Conservation (phyloP, 768 basidiomycete species). For the Amanita thiersii region DNA sequence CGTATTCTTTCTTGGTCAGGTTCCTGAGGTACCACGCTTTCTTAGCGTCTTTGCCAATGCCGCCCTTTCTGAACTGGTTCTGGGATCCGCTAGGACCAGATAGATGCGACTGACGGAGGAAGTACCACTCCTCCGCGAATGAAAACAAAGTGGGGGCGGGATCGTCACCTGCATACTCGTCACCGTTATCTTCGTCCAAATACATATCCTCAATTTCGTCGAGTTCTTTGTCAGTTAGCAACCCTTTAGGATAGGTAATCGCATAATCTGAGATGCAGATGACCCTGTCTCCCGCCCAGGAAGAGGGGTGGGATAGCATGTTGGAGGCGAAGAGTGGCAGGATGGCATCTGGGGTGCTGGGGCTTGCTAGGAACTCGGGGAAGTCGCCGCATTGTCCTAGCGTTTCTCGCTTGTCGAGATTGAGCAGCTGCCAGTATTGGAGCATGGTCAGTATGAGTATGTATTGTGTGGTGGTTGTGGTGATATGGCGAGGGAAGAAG, state of each 20-base stretch:
- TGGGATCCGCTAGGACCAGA: too few species aligned
- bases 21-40: constrained; percentile 5
- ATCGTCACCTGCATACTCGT: constrained; percentile 1
- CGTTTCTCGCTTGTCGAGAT: constrained; percentile 6
- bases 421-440: constrained; percentile 9
- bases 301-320: background rate
- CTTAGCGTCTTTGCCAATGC: too few species aligned
- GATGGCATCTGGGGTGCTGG: constrained; percentile 2
- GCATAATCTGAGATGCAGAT: constrained; percentile 9
- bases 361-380: background rate
- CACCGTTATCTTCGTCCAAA: constrained; percentile 5
- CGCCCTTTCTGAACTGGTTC: too few species aligned
- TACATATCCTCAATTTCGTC: constrained; percentile 9
- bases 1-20: constrained; percentile 4
- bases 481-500: too few species aligned
- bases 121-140: constrained; percentile 8
- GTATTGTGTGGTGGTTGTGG: too few species aligned
- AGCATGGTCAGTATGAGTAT: background rate
- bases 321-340: background rate
- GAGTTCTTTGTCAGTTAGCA: constrained; percentile 6
- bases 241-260: constrained; percentile 8
- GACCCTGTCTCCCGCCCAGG: constrained; percentile 8
- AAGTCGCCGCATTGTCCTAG: constrained; percentile 7
- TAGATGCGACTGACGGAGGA: background rate
- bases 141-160: constrained; percentile 6